Evolutionary conservation across 257 asterid species (phyloP), one percentile per base, ranked within the genome.

Genomic region (Nicotiana tabacum): DNA sequence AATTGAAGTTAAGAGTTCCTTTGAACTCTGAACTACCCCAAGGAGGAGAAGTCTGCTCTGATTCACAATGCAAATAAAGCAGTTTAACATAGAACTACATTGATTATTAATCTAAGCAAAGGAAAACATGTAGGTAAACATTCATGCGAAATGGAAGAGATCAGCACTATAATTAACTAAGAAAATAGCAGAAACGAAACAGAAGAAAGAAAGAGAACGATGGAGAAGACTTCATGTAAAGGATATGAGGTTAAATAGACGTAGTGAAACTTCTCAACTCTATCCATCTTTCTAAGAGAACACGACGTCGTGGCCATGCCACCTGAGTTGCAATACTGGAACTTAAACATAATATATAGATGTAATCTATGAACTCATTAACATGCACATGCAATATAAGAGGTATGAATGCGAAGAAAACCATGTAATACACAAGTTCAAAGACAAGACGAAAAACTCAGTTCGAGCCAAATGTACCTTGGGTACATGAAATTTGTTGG

Each of bases 401-500:
- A 32, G 29, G 56, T n/a, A 68, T 1, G 61, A 11, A 43, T 53
- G 18, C 1, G 5, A 60, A 37, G 43, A 82, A 53, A 57, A 15
- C 61, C 78, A 67, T 67, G 70, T 18, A 56, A 53, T 21, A 39
- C 6, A 48, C 39, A 13, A 29, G 62, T 74, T 74, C 62, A 48
- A 46, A 74, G 58, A 65, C 78, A n/a, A 11, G 68, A 32, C 35
- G 65, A 11, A 27, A 82, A 69, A 29, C 5, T 66, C n/a, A n/a
- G 24, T 30, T 33, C 13, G 37, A 80, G 61, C 62, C 21, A 43
- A 43, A 77, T 60, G 61, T 86, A 96, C 99, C 99, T 96, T 6
- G 99, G 99, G 82, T 94, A 96, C 99, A 96, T 96, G 91, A 96
- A 96, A 68, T 90, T 86, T 55, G 98, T 96, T 7, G 99, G 99